A percentile compares a stretch with the other conserved stretches of the same genome.
Conservation (phyloP, 2,329 filamentous ascomycete species). For the Xenoacremonium recifei region DNA sequence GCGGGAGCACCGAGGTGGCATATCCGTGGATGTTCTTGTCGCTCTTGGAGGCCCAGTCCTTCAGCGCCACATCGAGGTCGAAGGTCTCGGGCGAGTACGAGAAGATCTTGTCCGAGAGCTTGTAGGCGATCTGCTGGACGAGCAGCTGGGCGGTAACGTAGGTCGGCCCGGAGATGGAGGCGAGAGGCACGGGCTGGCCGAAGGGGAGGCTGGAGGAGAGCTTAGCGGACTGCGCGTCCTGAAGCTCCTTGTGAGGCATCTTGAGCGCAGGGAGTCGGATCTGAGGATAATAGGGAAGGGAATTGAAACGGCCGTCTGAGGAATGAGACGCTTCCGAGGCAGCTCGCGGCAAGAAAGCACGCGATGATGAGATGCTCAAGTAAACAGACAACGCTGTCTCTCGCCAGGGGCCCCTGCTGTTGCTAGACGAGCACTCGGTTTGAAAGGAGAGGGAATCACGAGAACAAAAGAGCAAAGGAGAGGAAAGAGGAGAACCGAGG, state of each 20-base stretch:
- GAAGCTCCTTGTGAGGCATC: constrained; percentile 37
- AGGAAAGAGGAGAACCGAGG: constrained; percentile 11
- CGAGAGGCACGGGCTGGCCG: constrained; percentile 52
- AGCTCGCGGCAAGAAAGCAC: too few relatives aligned
- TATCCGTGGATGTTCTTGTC: constrained; percentile 83
- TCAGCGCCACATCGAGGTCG: constrained; percentile 80
- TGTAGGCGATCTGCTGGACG: constrained; percentile 93
- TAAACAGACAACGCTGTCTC: too few relatives aligned
- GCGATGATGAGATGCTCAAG: too few relatives aligned
- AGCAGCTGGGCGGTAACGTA: constrained; percentile 92
- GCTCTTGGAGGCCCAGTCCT: constrained; percentile 68
- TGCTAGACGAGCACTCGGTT: constrained; percentile 8
- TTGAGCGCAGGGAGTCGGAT: constrained; percentile 5
- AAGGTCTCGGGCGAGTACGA: constrained; percentile 94
- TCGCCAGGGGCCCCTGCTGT: too few relatives aligned
- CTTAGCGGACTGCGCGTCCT: constrained; percentile 36
- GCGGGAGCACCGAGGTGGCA: constrained; percentile 70
- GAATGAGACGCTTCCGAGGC: too few relatives aligned
- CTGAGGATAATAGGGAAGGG: not conserved
- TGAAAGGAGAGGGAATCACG: constrained; percentile 6
- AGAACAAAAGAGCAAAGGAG: constrained; percentile 9
- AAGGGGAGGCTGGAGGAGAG: constrained; percentile 56
- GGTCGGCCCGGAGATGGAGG: constrained; percentile 76
- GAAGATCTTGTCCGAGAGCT: constrained; percentile 95
- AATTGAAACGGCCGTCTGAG: too few relatives aligned